phyloP scores from a whole-genome alignment of 768 basidiomycete species.

The Termitomyces sp. region DNA sequence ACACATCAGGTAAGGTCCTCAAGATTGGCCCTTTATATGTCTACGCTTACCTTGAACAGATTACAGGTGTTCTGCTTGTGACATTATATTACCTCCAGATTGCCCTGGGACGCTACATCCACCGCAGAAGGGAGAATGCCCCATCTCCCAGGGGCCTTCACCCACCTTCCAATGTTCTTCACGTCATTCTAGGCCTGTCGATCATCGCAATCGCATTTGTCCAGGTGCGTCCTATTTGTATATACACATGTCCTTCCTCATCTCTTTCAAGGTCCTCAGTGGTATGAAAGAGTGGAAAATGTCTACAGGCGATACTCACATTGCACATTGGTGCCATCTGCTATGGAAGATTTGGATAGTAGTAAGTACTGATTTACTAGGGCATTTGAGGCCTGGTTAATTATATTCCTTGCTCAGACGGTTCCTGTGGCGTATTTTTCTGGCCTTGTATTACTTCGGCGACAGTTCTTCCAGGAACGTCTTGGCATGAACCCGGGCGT shows the following conservation, averaged over 20 bases:
- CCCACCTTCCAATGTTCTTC: constrained; percentile 51
- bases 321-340: constrained; percentile 31
- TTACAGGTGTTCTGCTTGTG: constrained; percentile 48
- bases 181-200: constrained; percentile 46
- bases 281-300: constrained; percentile 41
- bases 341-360: constrained; percentile 43
- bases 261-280: constrained; percentile 29
- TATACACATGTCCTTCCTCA: neutral
- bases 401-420: constrained; percentile 22
- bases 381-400: neutral
- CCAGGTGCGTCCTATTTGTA: constrained; percentile 30
- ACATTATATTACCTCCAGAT: constrained; percentile 47
- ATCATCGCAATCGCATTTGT: constrained; percentile 47
- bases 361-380: constrained; percentile 24
- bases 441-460: constrained; percentile 37
- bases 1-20: constrained; percentile 37
- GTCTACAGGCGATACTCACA: constrained; percentile 28
- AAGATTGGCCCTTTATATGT: neutral
- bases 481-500: constrained; percentile 11
- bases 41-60: constrained; percentile 24
- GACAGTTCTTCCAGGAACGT: constrained; percentile 38
- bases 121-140: constrained; percentile 32
- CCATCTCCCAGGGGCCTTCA: constrained; percentile 27
- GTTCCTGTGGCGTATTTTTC: constrained; percentile 39
- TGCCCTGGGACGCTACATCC: constrained; percentile 48